phyloP scores from a whole-genome alignment of 2,329 filamentous ascomycete genomes.

The Nemania sp. region DNA sequence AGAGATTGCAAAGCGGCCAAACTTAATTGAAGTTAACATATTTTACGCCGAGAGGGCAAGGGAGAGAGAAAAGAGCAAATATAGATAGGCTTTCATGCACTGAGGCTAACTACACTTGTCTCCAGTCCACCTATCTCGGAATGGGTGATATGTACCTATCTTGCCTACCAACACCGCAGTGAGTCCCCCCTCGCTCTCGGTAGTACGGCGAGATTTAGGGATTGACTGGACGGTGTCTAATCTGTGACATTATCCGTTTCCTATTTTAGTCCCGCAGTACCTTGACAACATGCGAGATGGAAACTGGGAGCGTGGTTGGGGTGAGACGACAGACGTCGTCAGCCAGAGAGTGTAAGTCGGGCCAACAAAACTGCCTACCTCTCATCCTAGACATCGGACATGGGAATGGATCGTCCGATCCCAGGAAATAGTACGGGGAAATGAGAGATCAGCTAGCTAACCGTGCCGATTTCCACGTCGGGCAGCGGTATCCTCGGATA shows the following conservation, averaged over 20 bases:
- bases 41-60: not conserved
- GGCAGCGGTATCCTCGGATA: conserved; percentile 58
- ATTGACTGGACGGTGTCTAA: not conserved
- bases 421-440: not conserved
- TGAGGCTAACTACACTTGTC: conserved; percentile 13
- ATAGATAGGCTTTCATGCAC: not conserved
- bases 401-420: not conserved
- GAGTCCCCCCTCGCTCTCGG: conserved; percentile 42
- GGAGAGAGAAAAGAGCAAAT: not conserved
- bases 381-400: not conserved
- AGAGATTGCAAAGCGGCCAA: not conserved
- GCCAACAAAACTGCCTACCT: not conserved
- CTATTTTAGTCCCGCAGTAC: conserved; percentile 58
- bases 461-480: not conserved
- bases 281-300: conserved; percentile 58
- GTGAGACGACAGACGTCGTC: conserved; percentile 58
- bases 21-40: not conserved
- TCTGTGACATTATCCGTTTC: not conserved
- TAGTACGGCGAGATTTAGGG: not conserved
- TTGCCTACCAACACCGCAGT: conserved; percentile 63
- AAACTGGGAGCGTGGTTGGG: conserved; percentile 56
- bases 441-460: not conserved
- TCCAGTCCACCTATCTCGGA: conserved; percentile 67
- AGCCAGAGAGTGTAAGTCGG: conserved; percentile 61
- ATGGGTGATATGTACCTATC: conserved; percentile 66